Conservation (phyloP, 495 filamentous ascomycete genomes). For the Cladorrhinum samala region DNA sequence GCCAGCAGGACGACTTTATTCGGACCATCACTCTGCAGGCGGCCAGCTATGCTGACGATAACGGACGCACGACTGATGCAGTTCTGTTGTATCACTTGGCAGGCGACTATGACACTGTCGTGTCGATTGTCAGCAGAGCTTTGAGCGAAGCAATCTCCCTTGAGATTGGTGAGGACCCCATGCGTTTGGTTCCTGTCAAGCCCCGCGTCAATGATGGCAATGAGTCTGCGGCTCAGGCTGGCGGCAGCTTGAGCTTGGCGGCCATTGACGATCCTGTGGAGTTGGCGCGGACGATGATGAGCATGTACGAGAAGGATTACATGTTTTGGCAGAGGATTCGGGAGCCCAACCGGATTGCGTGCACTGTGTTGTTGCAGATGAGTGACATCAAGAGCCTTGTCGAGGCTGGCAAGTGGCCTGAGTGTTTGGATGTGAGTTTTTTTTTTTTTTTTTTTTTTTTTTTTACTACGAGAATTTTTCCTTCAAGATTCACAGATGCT, state of each 20-base stretch:
- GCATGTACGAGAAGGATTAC: constrained; percentile 68
- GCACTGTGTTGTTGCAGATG: constrained; percentile 68
- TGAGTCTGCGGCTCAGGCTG: constrained; percentile 27
- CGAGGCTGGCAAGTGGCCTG: constrained; percentile 63
- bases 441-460: constrained; percentile 5
- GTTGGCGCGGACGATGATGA: constrained; percentile 72
- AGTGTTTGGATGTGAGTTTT: constrained; percentile 72
- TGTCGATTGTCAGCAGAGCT: constrained; percentile 82
- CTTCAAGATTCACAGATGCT: background rate
- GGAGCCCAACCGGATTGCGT: constrained; percentile 60
- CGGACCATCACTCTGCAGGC: constrained; percentile 83
- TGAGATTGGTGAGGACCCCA: constrained; percentile 69
- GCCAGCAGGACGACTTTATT: constrained; percentile 75
- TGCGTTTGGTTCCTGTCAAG: constrained; percentile 72
- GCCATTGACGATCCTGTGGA: constrained; percentile 78
- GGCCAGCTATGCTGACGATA: constrained; percentile 86
- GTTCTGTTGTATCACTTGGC: constrained; percentile 92
- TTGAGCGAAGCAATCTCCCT: constrained; percentile 79
- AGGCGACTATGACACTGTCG: constrained; percentile 86
- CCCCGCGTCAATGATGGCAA: constrained; percentile 43
- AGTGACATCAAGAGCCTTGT: constrained; percentile 67
- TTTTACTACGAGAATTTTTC: no score
- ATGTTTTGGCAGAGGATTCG: constrained; percentile 67
- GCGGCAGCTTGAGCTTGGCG: constrained; percentile 71
- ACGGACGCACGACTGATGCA: constrained; percentile 84